A percentile compares a stretch with the other conserved stretches of the same genome.
Evolutionary conservation across 108 stramenopile genomes (phyloP).

Genomic region (Skeletonema potamos): DNA sequence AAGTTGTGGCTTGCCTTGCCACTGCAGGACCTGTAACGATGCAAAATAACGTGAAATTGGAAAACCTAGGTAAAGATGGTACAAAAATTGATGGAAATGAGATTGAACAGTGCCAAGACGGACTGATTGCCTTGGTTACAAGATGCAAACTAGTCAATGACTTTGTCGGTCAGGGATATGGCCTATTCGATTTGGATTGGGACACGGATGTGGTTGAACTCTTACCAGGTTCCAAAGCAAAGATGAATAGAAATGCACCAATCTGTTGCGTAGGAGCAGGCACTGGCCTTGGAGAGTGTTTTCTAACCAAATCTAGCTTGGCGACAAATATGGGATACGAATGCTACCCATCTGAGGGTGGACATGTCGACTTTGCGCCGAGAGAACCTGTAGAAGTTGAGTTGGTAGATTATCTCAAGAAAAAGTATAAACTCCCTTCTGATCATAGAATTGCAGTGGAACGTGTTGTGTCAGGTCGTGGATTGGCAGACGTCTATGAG

Average conservation of each 20-base stretch:
- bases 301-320: conserved; percentile 64
- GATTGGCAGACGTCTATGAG: conserved; percentile 94
- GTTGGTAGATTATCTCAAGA: conserved; percentile 62
- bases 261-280: conserved; percentile 96
- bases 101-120: conserved; percentile 51
- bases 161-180: conserved; percentile 96
- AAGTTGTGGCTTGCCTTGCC: conserved; percentile 85
- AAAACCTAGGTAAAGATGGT: conserved; percentile 65
- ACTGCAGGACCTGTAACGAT: conserved; percentile 90
- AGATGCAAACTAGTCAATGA: conserved; percentile 91
- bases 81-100: conserved; percentile 66
- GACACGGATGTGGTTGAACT: conserved; percentile 61
- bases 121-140: conserved; percentile 39
- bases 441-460: conserved; percentile 88
- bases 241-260: conserved; percentile 64
- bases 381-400: conserved; percentile 78
- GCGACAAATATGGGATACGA: conserved; percentile 63
- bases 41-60: conserved; percentile 77
- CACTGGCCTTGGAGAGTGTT: conserved; percentile 96
- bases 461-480: conserved; percentile 93
- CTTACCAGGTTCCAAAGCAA: conserved; percentile 48
- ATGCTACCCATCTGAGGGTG: conserved; percentile 96
- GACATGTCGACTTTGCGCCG: conserved; percentile 93
- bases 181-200: conserved; percentile 83
- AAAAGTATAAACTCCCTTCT: conserved; percentile 60